Conservation (phyloP, 371 early-diverging fungal genomes). For the Gilbertella persicaria region DNA sequence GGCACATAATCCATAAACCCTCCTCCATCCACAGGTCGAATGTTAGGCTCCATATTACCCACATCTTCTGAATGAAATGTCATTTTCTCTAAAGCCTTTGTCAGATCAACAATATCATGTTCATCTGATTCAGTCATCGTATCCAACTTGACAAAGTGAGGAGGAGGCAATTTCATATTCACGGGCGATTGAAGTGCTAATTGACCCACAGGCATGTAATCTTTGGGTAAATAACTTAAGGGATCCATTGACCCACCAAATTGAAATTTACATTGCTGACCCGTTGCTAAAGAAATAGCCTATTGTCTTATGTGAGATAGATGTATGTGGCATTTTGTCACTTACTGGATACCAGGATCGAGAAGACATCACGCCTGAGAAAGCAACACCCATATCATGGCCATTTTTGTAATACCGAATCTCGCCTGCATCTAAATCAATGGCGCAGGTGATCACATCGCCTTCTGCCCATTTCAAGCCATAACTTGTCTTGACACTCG, state of each 20-base stretch:
- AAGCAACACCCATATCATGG: conserved; percentile 67
- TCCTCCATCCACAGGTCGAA: conserved; percentile 21
- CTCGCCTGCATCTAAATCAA: conserved; percentile 62
- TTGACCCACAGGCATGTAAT: conserved; percentile 26
- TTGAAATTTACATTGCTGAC: conserved; percentile 39
- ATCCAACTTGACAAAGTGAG: conserved; percentile 9
- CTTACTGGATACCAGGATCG: conserved; percentile 61
- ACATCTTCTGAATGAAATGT: not conserved
- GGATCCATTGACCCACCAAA: conserved; percentile 45
- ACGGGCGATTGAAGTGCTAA: conserved; percentile 12
- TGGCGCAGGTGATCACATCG: conserved; percentile 60
- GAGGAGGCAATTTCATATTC: conserved; percentile 25
- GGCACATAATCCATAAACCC: too few species aligned
- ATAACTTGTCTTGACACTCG: conserved; percentile 38
- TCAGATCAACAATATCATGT: conserved; percentile 7
- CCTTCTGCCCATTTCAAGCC: conserved; percentile 64
- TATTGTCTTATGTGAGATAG: not conserved
- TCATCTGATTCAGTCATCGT: conserved; percentile 7
- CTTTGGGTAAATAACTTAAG: conserved; percentile 34
- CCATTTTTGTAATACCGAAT: conserved; percentile 69
- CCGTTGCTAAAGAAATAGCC: conserved; percentile 47
- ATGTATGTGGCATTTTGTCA: not conserved
- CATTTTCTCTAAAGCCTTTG: conserved; percentile 9
- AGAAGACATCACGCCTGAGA: conserved; percentile 41
- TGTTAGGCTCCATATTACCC: conserved; percentile 26